Conservation (phyloP, 768 basidiomycete species). For the Podaxis carcinomalis region DNA sequence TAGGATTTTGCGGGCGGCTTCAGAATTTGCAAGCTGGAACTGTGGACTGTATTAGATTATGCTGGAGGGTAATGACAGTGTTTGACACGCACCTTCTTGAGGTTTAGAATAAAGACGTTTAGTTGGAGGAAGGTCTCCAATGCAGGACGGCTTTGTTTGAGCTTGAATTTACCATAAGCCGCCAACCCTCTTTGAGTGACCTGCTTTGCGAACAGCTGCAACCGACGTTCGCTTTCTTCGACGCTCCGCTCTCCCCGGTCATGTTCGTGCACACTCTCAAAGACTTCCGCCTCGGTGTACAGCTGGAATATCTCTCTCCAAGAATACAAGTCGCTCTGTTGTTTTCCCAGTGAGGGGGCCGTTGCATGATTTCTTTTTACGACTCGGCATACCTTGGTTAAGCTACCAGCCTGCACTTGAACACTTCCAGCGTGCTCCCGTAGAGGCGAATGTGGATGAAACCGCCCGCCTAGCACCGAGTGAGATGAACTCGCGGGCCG, state of each 20-base stretch:
- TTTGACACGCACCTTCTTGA: slow-evolving; percentile 62
- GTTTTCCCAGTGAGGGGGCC: neutral
- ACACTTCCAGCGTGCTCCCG: slow-evolving; percentile 33
- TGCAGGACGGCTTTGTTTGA: slow-evolving; percentile 52
- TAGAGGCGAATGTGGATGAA: slow-evolving; percentile 43
- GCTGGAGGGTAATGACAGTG: neutral
- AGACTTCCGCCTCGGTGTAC: slow-evolving; percentile 83
- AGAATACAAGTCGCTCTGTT: slow-evolving; percentile 67
- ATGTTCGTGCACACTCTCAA: slow-evolving; percentile 66
- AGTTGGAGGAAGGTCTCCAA: slow-evolving; percentile 70
- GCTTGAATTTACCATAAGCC: slow-evolving; percentile 48
- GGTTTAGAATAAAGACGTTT: slow-evolving; percentile 73
- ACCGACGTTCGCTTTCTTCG: slow-evolving; percentile 64
- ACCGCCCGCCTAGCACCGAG: slow-evolving; percentile 14
- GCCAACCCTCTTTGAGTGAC: slow-evolving; percentile 54
- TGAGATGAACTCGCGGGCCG: slow-evolving; percentile 35
- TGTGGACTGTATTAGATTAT: slow-evolving; percentile 18
- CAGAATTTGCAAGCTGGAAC: slow-evolving; percentile 82
- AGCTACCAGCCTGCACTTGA: slow-evolving; percentile 17
- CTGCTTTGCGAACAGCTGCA: slow-evolving; percentile 59
- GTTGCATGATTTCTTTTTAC: neutral
- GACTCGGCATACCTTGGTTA: slow-evolving; percentile 20
- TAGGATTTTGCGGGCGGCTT: slow-evolving; percentile 88
- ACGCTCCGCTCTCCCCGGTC: slow-evolving; percentile 62
- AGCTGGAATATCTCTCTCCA: slow-evolving; percentile 91